Percentiles rank a stretch among this genome's conserved stretches.
These are phyloP conservation scores for Sicyos baderoa DNA, from an alignment of 306 rosid genomes.

Conservation along the genomic window DNA sequence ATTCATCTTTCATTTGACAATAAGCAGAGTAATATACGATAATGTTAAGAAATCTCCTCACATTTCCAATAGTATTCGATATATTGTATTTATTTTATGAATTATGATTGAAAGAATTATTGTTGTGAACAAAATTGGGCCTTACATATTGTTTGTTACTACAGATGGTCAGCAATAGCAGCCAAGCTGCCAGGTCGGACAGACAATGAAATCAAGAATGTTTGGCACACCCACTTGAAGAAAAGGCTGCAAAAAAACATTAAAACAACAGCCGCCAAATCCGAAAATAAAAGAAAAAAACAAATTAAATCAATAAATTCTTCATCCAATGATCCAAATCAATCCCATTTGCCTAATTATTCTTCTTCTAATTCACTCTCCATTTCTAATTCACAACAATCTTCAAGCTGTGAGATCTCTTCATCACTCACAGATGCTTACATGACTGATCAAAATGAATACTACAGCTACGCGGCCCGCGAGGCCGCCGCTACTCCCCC, in stretches of 20 bases:
- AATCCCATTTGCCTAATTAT: background rate
- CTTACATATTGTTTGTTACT: background rate
- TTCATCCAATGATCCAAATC: constrained; percentile 1
- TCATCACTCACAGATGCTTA: background rate
- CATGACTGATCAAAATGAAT: constrained; percentile 1
- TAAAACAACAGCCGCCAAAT: constrained; percentile 12
- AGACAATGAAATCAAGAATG: constrained; percentile 89
- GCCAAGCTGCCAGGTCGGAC: constrained; percentile 86
- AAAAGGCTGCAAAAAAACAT: constrained; percentile 36
- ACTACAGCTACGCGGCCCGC: constrained; percentile 22
- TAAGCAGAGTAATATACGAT: too few species aligned
- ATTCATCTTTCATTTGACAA: too few species aligned
- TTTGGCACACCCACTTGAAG: constrained; percentile 97
- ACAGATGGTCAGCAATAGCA: constrained; percentile 96
- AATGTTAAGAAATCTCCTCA: too few species aligned
- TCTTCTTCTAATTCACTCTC: background rate
- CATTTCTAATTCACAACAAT: constrained; percentile 15
- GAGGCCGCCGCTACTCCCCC: constrained; percentile 39
- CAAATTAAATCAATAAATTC: constrained; percentile 34
- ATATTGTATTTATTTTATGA: too few species aligned
- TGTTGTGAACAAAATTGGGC: too few species aligned
- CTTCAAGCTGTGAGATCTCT: constrained; percentile 9
- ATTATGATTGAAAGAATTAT: too few species aligned
- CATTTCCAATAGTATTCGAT: too few species aligned
- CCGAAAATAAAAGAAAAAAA: constrained; percentile 31